Percentiles rank a stretch among this genome's conserved stretches.
Conservation (phyloP, 352 stramenopile genomes). For the Paralagenidium karlingii region DNA sequence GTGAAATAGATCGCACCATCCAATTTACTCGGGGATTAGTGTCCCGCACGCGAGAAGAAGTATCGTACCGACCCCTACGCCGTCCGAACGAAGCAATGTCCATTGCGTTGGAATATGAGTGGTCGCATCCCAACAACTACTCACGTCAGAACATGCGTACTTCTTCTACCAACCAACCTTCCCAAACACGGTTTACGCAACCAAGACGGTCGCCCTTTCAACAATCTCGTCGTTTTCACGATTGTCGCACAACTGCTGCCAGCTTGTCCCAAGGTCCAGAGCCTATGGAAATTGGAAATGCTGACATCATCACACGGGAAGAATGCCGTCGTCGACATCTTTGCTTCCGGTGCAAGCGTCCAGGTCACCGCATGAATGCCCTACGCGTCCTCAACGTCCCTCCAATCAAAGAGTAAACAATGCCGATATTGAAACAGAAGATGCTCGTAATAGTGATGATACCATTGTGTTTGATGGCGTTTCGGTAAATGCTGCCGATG, state of each 20-base stretch:
- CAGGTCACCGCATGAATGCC: too few species aligned
- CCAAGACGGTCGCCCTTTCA: too few species aligned
- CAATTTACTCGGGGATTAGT: conserved; percentile 4
- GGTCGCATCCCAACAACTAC: too few species aligned
- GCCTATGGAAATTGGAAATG: not conserved
- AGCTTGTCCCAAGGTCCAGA: not conserved
- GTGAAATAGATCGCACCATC: conserved; percentile 4
- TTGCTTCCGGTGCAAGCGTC: too few species aligned
- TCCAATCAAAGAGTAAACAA: not conserved
- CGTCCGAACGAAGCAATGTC: conserved; percentile 5
- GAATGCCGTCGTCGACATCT: too few species aligned
- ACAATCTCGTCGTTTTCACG: too few species aligned
- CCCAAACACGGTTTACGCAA: too few species aligned
- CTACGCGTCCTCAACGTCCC: not conserved
- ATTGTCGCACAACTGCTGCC: too few species aligned
- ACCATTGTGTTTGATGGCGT: conserved; percentile 3
- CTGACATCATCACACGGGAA: not conserved
- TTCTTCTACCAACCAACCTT: too few species aligned
- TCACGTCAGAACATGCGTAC: too few species aligned
- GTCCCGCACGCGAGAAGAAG: conserved; percentile 2
- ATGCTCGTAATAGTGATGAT: not conserved
- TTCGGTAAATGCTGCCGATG: not conserved
- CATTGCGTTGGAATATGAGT: conserved; percentile 4
- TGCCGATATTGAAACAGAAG: not conserved
- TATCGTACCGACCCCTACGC: conserved; percentile 2